Percentiles rank a stretch among this genome's conserved stretches.
Conservation (phyloP, 352 stramenopile genomes). For the Pythium angustatum region DNA sequence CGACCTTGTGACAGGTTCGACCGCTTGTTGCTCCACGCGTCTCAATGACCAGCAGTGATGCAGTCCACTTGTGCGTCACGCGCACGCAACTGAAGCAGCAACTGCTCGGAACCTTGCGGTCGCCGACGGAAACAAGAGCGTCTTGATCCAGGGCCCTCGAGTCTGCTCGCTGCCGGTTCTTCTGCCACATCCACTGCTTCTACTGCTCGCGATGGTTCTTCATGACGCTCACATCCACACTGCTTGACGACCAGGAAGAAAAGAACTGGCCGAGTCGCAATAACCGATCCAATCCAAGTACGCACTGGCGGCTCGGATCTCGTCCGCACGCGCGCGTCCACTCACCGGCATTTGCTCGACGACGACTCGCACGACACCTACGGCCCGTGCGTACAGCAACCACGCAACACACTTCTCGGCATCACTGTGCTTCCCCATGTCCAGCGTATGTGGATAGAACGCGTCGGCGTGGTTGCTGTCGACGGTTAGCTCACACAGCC, state of each 20-base stretch:
- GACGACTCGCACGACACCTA: constrained; percentile 27
- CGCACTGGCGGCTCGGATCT: neutral
- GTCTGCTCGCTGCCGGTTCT: neutral
- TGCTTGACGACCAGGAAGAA: neutral
- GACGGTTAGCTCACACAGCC: constrained; percentile 31
- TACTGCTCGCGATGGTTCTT: constrained; percentile 13
- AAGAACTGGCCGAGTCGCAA: constrained; percentile 16
- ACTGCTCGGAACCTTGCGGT: neutral
- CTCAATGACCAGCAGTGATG: constrained; percentile 27
- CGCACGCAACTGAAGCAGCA: constrained; percentile 31
- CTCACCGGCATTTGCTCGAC: neutral
- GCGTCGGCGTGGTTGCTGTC: constrained; percentile 30
- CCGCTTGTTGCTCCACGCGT: constrained; percentile 82
- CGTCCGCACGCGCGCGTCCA: neutral
- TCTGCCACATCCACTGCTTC: neutral
- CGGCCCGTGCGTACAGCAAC: constrained; percentile 49
- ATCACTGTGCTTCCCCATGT: constrained; percentile 27
- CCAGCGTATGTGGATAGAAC: constrained; percentile 58
- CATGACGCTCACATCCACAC: constrained; percentile 14
- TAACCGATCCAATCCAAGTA: constrained; percentile 12
- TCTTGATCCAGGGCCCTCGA: no score
- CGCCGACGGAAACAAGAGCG: no score
- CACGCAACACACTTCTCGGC: constrained; percentile 33
- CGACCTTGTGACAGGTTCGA: constrained; percentile 74
- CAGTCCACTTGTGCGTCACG: constrained; percentile 51